These are phyloP conservation scores for Cordyceps militaris DNA, from an alignment of 2,329 filamentous ascomycete genomes.

Conservation along the genomic window DNA sequence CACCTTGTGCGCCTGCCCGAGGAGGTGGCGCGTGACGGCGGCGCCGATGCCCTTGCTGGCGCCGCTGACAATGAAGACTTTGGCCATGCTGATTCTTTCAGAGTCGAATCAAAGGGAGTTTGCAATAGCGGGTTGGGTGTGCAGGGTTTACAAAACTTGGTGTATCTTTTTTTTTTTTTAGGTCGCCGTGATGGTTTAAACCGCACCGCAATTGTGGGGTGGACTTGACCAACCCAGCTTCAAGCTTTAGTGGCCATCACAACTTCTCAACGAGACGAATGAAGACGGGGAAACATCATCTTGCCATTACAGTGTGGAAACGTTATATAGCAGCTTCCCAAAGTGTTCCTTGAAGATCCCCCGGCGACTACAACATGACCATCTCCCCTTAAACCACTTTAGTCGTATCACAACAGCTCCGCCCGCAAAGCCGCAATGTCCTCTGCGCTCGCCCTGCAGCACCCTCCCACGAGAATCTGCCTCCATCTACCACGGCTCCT, in stretches of 20 bases:
- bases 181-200: background rate
- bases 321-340: too few species aligned
- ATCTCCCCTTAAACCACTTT: too few species aligned
- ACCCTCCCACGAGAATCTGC: conserved; percentile 44
- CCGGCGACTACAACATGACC: too few species aligned
- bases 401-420: background rate
- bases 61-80: conserved; percentile 64
- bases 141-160: background rate
- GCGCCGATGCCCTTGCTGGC: conserved; percentile 58
- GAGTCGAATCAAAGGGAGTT: too few species aligned
- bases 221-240: background rate
- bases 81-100: conserved; percentile 39
- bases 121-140: background rate
- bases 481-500: conserved; percentile 33
- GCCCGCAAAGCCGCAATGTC: conserved; percentile 26
- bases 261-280: background rate
- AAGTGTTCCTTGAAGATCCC: too few species aligned
- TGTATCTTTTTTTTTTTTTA: background rate
- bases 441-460: conserved; percentile 40
- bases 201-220: background rate
- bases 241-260: background rate
- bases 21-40: conserved; percentile 44
- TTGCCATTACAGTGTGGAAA: too few species aligned
- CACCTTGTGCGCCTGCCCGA: conserved; percentile 49
- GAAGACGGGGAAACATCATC: too few species aligned